Evolutionary conservation across 2,329 filamentous ascomycete genomes (phyloP).

Genomic region (Eutypa lata): DNA sequence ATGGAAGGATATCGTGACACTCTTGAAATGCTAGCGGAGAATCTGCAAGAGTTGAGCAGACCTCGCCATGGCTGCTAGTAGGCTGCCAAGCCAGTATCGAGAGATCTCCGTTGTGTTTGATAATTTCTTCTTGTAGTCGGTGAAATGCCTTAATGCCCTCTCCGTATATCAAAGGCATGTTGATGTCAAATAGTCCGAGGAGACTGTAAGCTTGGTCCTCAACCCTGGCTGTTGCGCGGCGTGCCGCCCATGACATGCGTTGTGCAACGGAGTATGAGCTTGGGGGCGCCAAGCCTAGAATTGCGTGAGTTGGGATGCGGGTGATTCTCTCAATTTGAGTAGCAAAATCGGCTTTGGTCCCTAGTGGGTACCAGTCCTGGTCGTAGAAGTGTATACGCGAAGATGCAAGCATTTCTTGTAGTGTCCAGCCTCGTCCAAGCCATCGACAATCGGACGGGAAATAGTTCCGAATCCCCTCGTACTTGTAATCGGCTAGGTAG

Average conservation of each 20-base stretch:
- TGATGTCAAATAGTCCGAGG: background rate
- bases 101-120: background rate
- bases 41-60: too few relatives aligned
- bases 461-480: background rate
- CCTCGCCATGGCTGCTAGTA: too few relatives aligned
- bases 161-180: background rate
- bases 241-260: background rate
- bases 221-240: background rate
- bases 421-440: background rate
- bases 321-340: background rate
- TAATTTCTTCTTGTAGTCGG: background rate
- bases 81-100: background rate
- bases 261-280: background rate
- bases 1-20: too few relatives aligned
- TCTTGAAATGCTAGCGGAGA: too few relatives aligned
- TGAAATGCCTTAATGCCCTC: background rate
- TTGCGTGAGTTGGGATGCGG: background rate
- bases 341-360: background rate
- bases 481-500: background rate
- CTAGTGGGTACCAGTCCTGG: background rate
- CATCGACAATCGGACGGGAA: background rate
- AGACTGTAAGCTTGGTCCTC: background rate
- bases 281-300: background rate
- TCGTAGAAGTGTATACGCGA: background rate
- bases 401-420: constrained; percentile 1